Evolutionary conservation across 768 basidiomycete species (phyloP), one percentile per base, ranked within the genome.

Genomic region (Xerocomellus chrysenteron): DNA sequence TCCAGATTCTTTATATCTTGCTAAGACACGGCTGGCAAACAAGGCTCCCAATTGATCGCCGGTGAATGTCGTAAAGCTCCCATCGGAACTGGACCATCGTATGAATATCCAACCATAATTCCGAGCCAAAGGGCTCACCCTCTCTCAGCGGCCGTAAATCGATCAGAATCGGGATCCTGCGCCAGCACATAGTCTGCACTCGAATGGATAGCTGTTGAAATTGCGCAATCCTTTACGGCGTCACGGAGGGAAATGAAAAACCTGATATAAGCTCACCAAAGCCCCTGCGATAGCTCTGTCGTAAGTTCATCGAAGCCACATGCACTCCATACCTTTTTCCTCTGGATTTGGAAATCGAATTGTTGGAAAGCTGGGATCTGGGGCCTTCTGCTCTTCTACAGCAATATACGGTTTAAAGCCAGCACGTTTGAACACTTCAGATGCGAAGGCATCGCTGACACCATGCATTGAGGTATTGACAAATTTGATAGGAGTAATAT

Each of bases 391-490:
- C 59, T 84, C 80, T 49, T 68, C 64, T 12, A 93, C 88, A 2
- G 85, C 80, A 11, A 79, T 75, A 67, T 81, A 86, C 2, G 81
- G 77, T 17, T 76, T 64, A 56, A 92, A 84, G 6, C 85, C 85
- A 55, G 83, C 85, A 4, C 72, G 57, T 39, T 76, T 71, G 56
- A 94, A 88, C 0, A 83, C 87, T 48, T 75, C 68, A 9, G 69
- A 71, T 40, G 84, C 77, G 62, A 88, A 87, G 5, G 76, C 71
- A 68, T 93, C 80, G 61, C 91, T 85, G 51, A 95, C 93, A 0
- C 93, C 93, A 63, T 95, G 93, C 88, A 95, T 87, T 0, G 92
- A 88, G 0, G 94, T 95, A 66, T 92, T 92, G 19, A 92, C 88
- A 61, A 94, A 91, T 61, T 77, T 82, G 58, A 86, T 55, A 5